phyloP scores from a whole-genome alignment of 148 eudicot species.

The Rhododendron williamsianum region DNA sequence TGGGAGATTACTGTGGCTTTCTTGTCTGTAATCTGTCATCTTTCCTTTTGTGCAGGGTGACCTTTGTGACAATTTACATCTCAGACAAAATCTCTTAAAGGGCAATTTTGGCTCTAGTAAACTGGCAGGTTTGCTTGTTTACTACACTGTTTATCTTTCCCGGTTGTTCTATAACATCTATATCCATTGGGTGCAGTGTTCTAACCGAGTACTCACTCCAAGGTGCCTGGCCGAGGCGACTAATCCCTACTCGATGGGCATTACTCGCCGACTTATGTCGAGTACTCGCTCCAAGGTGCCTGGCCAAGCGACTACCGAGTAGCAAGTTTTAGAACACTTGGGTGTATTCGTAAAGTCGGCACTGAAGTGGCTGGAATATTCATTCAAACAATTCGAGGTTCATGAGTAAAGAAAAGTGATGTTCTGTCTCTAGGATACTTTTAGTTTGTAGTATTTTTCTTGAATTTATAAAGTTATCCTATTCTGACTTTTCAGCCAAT shows the following conservation, averaged over 20 bases:
- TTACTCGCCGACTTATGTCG: too few species aligned
- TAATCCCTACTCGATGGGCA: too few species aligned
- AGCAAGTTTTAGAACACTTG: too few species aligned
- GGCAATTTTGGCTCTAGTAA: conserved; percentile 50
- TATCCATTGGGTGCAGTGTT: background rate
- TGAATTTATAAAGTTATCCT: background rate
- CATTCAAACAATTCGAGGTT: background rate
- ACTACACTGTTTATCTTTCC: background rate
- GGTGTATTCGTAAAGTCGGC: background rate
- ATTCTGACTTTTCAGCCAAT: background rate
- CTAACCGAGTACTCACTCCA: too few species aligned
- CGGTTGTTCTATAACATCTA: background rate
- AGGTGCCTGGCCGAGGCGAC: too few species aligned
- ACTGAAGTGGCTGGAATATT: background rate
- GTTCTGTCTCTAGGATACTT: background rate
- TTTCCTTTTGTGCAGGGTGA: conserved; percentile 57
- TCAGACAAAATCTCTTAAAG: conserved; percentile 65
- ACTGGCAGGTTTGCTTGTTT: conserved; percentile 55
- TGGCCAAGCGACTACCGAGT: too few species aligned
- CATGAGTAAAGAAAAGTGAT: background rate
- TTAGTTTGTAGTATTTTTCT: background rate
- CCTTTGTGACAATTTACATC: conserved; percentile 58
- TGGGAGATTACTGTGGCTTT: background rate
- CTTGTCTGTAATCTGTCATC: background rate
- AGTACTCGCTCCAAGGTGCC: too few species aligned